These are phyloP conservation scores for Fusarium redolens DNA, from an alignment of 2,329 filamentous ascomycete genomes.

Conservation along the genomic window DNA sequence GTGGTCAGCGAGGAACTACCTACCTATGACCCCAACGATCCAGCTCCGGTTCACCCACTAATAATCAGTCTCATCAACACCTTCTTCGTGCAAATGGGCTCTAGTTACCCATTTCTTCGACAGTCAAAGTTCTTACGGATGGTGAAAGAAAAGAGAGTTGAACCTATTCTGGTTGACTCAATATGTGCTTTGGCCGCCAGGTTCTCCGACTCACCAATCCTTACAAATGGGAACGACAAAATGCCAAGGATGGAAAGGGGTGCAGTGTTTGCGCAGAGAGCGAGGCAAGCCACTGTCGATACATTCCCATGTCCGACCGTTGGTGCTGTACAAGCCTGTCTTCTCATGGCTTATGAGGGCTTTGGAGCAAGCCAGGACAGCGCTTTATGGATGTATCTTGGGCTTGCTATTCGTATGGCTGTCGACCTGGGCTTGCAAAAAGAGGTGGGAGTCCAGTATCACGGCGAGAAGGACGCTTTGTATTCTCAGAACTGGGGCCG, in stretches of 20 bases:
- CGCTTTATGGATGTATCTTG: conserved; percentile 93
- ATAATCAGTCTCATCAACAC: conserved; percentile 82
- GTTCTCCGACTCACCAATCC: conserved; percentile 73
- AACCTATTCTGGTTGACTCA: conserved; percentile 86
- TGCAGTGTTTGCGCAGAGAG: conserved; percentile 81
- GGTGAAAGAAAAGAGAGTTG: conserved; percentile 82
- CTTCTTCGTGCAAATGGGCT: conserved; percentile 85
- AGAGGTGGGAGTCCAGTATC: conserved; percentile 76
- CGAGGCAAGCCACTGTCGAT: conserved; percentile 84
- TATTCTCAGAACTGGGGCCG: conserved; percentile 59
- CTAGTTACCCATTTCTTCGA: conserved; percentile 86
- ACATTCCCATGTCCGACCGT: conserved; percentile 86
- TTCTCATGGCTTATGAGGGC: conserved; percentile 88
- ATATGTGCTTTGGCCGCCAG: conserved; percentile 85
- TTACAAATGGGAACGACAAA: conserved; percentile 61
- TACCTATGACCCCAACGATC: conserved; percentile 79
- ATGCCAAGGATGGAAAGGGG: conserved; percentile 75
- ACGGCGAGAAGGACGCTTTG: conserved; percentile 64
- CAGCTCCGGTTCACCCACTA: conserved; percentile 76
- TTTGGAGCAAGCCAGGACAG: conserved; percentile 91
- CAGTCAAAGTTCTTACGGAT: conserved; percentile 78
- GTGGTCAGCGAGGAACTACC: conserved; percentile 68
- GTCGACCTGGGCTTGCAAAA: conserved; percentile 86
- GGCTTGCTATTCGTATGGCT: conserved; percentile 85
- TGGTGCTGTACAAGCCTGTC: conserved; percentile 83